A percentile compares a stretch with the other conserved stretches of the same genome.
Conservation (phyloP, 2,329 filamentous ascomycete species). For the Sporothrix schenckii region DNA sequence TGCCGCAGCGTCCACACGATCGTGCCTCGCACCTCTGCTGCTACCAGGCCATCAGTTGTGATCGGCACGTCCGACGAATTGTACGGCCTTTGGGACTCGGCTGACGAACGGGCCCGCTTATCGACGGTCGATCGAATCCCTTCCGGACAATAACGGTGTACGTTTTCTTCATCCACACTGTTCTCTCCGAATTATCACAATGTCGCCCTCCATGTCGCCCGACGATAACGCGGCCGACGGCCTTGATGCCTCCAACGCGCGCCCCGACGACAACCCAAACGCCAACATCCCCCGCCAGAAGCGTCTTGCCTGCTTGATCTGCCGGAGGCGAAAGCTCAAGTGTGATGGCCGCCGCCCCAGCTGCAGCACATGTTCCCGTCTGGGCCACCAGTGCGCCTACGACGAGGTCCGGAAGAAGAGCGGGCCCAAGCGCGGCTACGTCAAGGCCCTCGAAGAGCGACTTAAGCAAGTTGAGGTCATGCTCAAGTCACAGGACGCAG, state of each 20-base stretch:
- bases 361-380: slow-evolving; percentile 84
- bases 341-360: slow-evolving; percentile 84
- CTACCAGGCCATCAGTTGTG: slow-evolving; percentile 17
- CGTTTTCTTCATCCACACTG: no score
- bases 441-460: slow-evolving; percentile 89
- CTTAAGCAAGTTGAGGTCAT: slow-evolving; percentile 93
- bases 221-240: slow-evolving; percentile 36
- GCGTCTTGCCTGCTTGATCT: slow-evolving; percentile 91
- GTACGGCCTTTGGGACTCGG: not conserved
- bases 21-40: not conserved
- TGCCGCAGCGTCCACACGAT: slow-evolving; percentile 15
- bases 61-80: not conserved
- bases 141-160: no score
- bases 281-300: slow-evolving; percentile 75
- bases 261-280: slow-evolving; percentile 47
- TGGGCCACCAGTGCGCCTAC: slow-evolving; percentile 85
- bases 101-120: slow-evolving; percentile 5
- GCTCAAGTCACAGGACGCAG: slow-evolving; percentile 72
- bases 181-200: slow-evolving; percentile 19
- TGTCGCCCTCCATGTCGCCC: slow-evolving; percentile 40
- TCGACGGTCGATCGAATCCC: not conserved
- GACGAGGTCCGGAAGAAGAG: slow-evolving; percentile 94
- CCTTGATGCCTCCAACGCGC: slow-evolving; percentile 31
- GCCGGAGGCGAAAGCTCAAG: slow-evolving; percentile 86
- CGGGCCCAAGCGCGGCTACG: slow-evolving; percentile 90